These are phyloP conservation scores for Fusarium sp. DNA, from an alignment of 2,329 filamentous ascomycete genomes.

Conservation along the genomic window DNA sequence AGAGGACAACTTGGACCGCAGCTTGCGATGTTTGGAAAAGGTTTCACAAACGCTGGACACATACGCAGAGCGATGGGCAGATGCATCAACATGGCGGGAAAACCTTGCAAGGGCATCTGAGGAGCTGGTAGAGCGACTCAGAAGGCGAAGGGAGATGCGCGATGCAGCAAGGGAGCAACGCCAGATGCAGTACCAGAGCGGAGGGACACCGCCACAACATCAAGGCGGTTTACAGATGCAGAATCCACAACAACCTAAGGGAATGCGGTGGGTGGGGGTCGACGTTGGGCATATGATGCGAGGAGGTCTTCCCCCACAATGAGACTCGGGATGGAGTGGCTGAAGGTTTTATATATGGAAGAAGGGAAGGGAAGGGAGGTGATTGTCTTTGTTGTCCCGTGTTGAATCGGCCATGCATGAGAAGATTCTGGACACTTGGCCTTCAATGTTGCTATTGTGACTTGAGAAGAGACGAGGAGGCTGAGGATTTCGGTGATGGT, in stretches of 20 bases:
- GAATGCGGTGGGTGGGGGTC: slow-evolving; percentile 59
- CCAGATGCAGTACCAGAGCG: slow-evolving; percentile 51
- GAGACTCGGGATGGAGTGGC: background rate
- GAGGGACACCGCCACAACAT: slow-evolving; percentile 40
- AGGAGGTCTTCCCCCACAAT: slow-evolving; percentile 37
- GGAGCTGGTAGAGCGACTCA: slow-evolving; percentile 59
- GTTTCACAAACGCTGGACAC: slow-evolving; percentile 65
- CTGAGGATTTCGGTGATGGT: background rate
- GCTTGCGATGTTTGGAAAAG: slow-evolving; percentile 66
- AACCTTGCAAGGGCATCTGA: slow-evolving; percentile 65
- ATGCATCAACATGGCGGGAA: slow-evolving; percentile 64
- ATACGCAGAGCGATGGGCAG: slow-evolving; percentile 71
- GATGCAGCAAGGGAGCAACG: slow-evolving; percentile 49
- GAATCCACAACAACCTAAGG: slow-evolving; percentile 48
- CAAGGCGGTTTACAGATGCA: slow-evolving; percentile 34
- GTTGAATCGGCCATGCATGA: background rate
- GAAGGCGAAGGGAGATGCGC: slow-evolving; percentile 53
- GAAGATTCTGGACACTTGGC: background rate
- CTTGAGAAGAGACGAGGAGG: background rate
- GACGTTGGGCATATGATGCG: slow-evolving; percentile 59
- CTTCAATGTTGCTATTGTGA: background rate
- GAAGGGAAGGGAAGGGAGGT: background rate
- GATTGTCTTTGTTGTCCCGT: background rate
- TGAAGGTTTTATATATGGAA: background rate
- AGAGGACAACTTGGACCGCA: slow-evolving; percentile 66